Percentiles rank a stretch among this genome's conserved stretches.
phyloP scores from a whole-genome alignment of 2,329 filamentous ascomycete species.

The Aspergillus tanneri region DNA sequence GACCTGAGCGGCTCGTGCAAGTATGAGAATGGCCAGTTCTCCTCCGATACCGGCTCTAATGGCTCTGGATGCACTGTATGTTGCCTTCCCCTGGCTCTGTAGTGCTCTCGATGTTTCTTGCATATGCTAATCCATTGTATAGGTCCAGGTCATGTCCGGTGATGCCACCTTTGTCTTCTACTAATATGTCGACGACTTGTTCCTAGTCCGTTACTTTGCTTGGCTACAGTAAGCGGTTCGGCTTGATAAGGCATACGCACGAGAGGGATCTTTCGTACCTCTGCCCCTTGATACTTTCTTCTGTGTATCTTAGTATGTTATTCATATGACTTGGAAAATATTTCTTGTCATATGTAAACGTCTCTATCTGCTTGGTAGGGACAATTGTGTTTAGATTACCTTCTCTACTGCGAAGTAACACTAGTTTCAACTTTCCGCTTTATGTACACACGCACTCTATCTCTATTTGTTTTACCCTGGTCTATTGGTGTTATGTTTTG shows the following conservation, averaged over 20 bases:
- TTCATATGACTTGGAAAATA: conserved; percentile 30
- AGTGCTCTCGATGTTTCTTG: background rate
- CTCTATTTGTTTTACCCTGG: no score
- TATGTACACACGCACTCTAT: conserved; percentile 8
- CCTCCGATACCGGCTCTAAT: conserved; percentile 49
- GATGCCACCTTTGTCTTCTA: conserved; percentile 52
- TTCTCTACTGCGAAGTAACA: conserved; percentile 24
- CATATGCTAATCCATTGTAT: background rate
- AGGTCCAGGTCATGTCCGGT: conserved; percentile 53
- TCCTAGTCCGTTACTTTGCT: conserved; percentile 1
- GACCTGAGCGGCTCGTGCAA: conserved; percentile 60
- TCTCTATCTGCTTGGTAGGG: conserved; percentile 19
- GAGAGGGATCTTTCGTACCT: conserved; percentile 16
- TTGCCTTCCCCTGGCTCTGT: conserved; percentile 21
- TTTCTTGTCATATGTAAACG: conserved; percentile 26
- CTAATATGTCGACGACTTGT: conserved; percentile 16
- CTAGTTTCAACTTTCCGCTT: conserved; percentile 10
- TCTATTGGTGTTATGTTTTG: background rate
- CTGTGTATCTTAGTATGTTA: conserved; percentile 40
- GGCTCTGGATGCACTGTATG: conserved; percentile 77
- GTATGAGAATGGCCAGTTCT: conserved; percentile 65
- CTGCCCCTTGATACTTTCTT: conserved; percentile 31
- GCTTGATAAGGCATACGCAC: conserved; percentile 15
- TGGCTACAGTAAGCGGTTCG: background rate
- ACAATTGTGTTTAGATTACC: conserved; percentile 23